Evolutionary conservation across 2,329 filamentous ascomycete species (phyloP).

Genomic region (Colletotrichum tropicale): DNA sequence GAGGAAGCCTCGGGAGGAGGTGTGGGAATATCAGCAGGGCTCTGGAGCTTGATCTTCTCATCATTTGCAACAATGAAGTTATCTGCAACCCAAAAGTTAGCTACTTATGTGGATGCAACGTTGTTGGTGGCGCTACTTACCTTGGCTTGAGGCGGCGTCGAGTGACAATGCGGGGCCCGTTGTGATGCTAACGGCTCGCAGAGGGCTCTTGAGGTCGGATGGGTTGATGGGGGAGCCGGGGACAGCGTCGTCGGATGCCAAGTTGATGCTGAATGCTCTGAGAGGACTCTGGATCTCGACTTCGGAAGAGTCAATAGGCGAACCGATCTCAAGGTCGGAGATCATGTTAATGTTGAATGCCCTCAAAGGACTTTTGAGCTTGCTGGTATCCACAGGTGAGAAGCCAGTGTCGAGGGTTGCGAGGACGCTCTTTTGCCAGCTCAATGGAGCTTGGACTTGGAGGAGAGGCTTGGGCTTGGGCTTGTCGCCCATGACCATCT

Average conservation of each 20-base stretch:
- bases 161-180: not conserved
- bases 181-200: not conserved
- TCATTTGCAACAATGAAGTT: not conserved
- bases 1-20: slow-evolving; percentile 4
- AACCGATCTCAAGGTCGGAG: slow-evolving; percentile 13
- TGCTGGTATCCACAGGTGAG: slow-evolving; percentile 1
- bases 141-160: not conserved
- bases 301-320: slow-evolving; percentile 10
- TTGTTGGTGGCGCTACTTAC: not conserved
- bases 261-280: slow-evolving; percentile 7
- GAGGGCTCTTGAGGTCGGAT: not conserved
- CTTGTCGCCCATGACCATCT: not conserved
- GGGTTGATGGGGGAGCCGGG: not conserved
- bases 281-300: not conserved
- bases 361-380: slow-evolving; percentile 5
- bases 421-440: not conserved
- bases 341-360: slow-evolving; percentile 2
- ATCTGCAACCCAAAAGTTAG: not conserved
- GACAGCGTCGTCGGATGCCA: not conserved
- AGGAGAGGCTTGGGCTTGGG: slow-evolving; percentile 2
- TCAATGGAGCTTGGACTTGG: not conserved
- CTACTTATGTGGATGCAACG: not conserved
- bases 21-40: not conserved
- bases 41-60: not conserved
- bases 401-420: slow-evolving; percentile 7